These are phyloP conservation scores for Whalleya microplaca DNA, from an alignment of 2,329 filamentous ascomycete genomes.

Conservation along the genomic window DNA sequence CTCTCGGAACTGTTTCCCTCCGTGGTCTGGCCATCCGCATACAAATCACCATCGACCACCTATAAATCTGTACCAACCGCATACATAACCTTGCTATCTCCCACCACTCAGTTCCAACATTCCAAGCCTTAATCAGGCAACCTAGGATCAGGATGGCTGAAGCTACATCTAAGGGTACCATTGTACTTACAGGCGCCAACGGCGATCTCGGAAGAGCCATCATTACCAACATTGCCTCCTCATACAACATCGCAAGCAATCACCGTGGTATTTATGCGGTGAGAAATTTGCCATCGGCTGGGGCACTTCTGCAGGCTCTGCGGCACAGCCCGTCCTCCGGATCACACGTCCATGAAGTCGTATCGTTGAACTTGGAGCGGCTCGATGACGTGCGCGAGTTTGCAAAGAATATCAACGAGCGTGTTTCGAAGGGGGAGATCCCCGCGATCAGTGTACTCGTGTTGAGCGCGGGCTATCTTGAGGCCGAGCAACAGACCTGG, in stretches of 20 bases:
- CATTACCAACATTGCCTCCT: background rate
- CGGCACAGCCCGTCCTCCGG: background rate
- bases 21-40: too few species aligned
- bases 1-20: too few species aligned
- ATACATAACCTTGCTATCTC: too few species aligned
- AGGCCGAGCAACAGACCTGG: background rate
- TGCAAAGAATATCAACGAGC: background rate
- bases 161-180: slow-evolving; percentile 2
- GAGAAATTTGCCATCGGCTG: background rate
- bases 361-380: background rate
- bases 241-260: background rate
- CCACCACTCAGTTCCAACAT: too few species aligned
- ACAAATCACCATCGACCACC: too few species aligned
- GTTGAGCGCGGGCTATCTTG: background rate
- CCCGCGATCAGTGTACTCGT: background rate
- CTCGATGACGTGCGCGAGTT: background rate
- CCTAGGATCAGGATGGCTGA: too few species aligned
- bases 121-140: too few species aligned
- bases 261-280: background rate
- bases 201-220: background rate
- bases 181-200: background rate
- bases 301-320: background rate
- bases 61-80: too few species aligned
- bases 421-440: background rate
- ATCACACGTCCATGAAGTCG: background rate